phyloP scores from a whole-genome alignment of 805 yeast genomes.

The Candida ficus region DNA sequence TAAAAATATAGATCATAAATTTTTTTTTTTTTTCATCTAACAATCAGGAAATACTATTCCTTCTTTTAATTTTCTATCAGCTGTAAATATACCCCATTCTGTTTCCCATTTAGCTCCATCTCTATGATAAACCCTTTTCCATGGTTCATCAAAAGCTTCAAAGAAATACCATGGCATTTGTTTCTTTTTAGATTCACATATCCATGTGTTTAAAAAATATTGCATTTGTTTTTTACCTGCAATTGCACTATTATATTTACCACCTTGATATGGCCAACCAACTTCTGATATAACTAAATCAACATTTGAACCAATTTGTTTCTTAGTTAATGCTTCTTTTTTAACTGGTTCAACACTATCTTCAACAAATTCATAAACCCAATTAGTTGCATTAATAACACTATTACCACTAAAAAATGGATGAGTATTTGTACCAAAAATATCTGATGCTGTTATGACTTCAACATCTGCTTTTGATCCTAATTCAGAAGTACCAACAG shows the following conservation, averaged over 20 bases:
- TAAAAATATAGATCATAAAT: background rate
- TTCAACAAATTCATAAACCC: constrained; percentile 47
- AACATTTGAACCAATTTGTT: constrained; percentile 17
- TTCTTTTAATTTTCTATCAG: constrained; percentile 41
- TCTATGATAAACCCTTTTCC: constrained; percentile 53
- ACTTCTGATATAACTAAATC: constrained; percentile 49
- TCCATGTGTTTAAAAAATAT: constrained; percentile 44
- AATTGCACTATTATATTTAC: constrained; percentile 36
- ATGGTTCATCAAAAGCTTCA: constrained; percentile 71
- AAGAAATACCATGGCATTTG: constrained; percentile 48
- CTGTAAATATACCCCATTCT: constrained; percentile 62
- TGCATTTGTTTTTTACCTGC: constrained; percentile 45
- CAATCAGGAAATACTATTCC: constrained; percentile 35
- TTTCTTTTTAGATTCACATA: constrained; percentile 37
- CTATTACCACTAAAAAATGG: constrained; percentile 61
- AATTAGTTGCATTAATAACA: constrained; percentile 41
- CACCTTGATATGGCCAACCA: constrained; percentile 73
- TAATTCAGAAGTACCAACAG: constrained; percentile 60
- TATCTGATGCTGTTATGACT: constrained; percentile 42
- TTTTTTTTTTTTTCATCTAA: constrained; percentile 1
- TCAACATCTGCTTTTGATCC: constrained; percentile 41
- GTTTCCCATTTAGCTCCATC: constrained; percentile 55
- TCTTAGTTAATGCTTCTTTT: constrained; percentile 16
- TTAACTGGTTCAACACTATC: constrained; percentile 38
- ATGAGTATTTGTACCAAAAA: constrained; percentile 59